Evolutionary conservation across 1,284 basidiomycete species (phyloP), one percentile per base, ranked within the genome.

Genomic region (Phellopilus nigrolimitatus): DNA sequence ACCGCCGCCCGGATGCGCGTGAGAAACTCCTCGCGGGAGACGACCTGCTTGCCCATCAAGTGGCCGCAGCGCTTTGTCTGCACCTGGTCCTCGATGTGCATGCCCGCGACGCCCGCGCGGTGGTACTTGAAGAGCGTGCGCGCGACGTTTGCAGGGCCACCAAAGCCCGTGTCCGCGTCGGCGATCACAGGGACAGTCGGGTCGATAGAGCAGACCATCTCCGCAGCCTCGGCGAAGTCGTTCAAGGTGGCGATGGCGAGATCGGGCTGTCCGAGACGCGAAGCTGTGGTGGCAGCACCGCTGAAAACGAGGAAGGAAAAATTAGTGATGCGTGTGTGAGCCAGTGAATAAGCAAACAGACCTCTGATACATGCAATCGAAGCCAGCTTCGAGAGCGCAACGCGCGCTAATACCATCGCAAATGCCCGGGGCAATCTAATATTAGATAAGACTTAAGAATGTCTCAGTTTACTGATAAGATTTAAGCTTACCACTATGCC

Each of bases 21-120:
- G 30, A 88, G 49, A 57, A 88, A 90, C 60, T 88, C 86, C 59
- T 85, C 84, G 8, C 81, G 75, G 1, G 84, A 82, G 39, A 91
- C 88, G 60, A 91, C 78, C 54, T 88, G 83, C 65, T 91, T 91
- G 45, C 88, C 88, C 63, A 86, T 74, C 33, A 91, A 69, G 63
- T 91, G 88, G 1, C 88, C 88, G 60, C 88, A 91, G 50, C 88
- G 81, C 66, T 91, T 91, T 4, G 84, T 87, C 63, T 88, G 81
- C 2, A 89, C 85, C 66, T 91, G 88, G 63, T 90, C 88, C 64
- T 91, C 88, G 41, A 91, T 88, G 65, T 91, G 88, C 59, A 88
- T 69, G 0, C 72, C 88, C 4, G 88, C 88, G 28, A 90, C 80
- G 21, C 88, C 88, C 1, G 83, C 79, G 36, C 76, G 74, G 17